phyloP scores from a whole-genome alignment of 768 basidiomycete genomes.

The Trametes cinnabarina region DNA sequence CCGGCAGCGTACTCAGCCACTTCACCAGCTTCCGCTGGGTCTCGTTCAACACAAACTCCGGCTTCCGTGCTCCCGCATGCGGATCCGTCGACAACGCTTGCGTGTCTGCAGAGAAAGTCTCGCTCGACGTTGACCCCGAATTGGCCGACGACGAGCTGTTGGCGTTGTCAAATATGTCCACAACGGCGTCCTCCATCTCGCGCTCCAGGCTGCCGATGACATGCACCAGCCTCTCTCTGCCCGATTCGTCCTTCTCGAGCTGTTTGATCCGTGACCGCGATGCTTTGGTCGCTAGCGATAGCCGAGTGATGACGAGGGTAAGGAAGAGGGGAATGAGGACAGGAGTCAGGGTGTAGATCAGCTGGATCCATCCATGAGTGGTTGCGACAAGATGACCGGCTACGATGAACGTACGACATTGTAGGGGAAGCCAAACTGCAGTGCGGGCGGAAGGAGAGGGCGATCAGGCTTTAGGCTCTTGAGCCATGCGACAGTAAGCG shows the following conservation, averaged over 20 bases:
- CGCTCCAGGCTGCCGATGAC: conserved; percentile 58
- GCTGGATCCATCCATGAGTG: conserved; percentile 31
- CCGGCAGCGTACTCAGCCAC: conserved; percentile 65
- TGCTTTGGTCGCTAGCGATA: conserved; percentile 53
- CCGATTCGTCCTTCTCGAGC: conserved; percentile 55
- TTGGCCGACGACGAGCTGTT: background rate
- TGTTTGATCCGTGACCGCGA: conserved; percentile 65
- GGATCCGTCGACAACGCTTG: background rate
- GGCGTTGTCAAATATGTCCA: conserved; percentile 52
- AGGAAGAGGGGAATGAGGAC: conserved; percentile 61
- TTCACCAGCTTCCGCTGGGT: conserved; percentile 56
- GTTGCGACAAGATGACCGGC: background rate
- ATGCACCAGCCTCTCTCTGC: conserved; percentile 51
- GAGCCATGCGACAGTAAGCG: conserved; percentile 48
- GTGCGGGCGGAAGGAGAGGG: conserved; percentile 55
- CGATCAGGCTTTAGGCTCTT: conserved; percentile 36
- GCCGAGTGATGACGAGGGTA: conserved; percentile 50
- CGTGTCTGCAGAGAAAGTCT: background rate
- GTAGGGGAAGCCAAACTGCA: conserved; percentile 62
- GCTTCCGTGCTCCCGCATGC: background rate
- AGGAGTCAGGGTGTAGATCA: conserved; percentile 57
- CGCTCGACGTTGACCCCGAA: background rate
- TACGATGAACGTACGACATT: conserved; percentile 57
- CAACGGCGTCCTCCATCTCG: conserved; percentile 58
- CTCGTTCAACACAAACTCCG: conserved; percentile 26